Base-by-base conservation (phyloP, 2,329 filamentous ascomycete species). In the Ascochyta lentis region DNA sequence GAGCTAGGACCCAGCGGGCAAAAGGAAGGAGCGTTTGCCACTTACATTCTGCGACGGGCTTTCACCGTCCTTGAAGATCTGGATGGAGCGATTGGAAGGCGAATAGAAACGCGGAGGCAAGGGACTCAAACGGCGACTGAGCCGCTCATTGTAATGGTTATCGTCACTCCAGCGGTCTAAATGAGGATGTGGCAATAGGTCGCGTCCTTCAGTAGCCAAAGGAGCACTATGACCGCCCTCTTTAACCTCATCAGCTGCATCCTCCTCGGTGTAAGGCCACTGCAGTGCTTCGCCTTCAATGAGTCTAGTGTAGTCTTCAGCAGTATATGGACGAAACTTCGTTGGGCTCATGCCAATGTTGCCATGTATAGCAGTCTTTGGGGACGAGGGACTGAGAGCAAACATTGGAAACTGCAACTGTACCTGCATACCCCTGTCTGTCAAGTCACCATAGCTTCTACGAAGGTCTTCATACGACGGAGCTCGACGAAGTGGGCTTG, bases 41-140 rank as follows among this genome's bases (percentile, higher is more conserved):
- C 72, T 70, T 67, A 75, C 72, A 58, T 74, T 73, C 8, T 61
- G 63, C 3, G 69, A 73, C 6, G 69, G 68, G 4, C 64, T 65
- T 26, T 66, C 67, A 15, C 61, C 65, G 29, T 62, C 52, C 7
- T 52, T 57, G 51, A 65, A 65, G 13, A 59, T 49, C 6, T 37
- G 48, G 3, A 62, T 43, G 22, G 67, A 66, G 39, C 60, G 60
- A 16, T 64, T 47, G 1, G 67, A 66, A 3, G 71, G 71, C n/a
- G 67, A 68, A 48, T 74, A 76, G 45, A 74, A 72, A 3, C 63
- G 61, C 13, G 71, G 67, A 6, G 48, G 67, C n/a, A 70, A 49
- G 3, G 49, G 54, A 26, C 54, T 60, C 31, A 51, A 54, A 19
- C 29, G 46, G 22, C 24, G 48, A 27, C 39, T 51, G 9, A 56